These are phyloP conservation scores for Colletotrichum lini DNA, from an alignment of 2,329 filamentous ascomycete species.

Conservation along the genomic window DNA sequence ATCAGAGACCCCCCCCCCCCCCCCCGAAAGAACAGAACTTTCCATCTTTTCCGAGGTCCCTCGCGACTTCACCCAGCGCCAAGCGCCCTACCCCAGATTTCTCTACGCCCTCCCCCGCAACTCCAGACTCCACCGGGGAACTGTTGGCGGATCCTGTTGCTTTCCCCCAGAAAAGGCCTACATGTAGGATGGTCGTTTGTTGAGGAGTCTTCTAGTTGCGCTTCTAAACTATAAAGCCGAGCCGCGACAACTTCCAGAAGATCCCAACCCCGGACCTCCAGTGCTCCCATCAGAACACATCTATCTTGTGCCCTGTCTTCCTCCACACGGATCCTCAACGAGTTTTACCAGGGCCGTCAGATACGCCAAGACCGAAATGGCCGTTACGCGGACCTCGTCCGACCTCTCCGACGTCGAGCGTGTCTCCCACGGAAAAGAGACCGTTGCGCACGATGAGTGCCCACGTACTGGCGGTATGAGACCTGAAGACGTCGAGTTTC, in stretches of 20 bases:
- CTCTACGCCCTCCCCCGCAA: slow-evolving; percentile 19
- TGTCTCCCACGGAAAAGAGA: slow-evolving; percentile 45
- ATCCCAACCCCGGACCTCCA: neutral
- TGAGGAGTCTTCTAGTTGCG: neutral
- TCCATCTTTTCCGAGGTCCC: neutral
- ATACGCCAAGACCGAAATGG: slow-evolving; percentile 31
- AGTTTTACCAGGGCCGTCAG: neutral
- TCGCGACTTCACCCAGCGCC: neutral
- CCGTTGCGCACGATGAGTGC: slow-evolving; percentile 46
- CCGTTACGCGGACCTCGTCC: slow-evolving; percentile 20
- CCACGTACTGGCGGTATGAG: slow-evolving; percentile 39
- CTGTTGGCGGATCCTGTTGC: neutral
- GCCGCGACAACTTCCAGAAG: neutral
- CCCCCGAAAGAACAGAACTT: neutral
- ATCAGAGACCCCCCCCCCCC: no score
- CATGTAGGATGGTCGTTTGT: neutral
- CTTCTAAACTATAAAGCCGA: slow-evolving; percentile 26
- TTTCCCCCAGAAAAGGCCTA: neutral
- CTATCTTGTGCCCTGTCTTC: neutral
- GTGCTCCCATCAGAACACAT: neutral
- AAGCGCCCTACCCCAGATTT: slow-evolving; percentile 29
- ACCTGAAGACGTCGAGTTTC: slow-evolving; percentile 51
- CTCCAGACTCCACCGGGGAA: neutral
- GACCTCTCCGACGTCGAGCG: slow-evolving; percentile 47
- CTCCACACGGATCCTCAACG: neutral